Base-by-base conservation (phyloP, 306 rosid genomes). In the Elaeagnus macrophylla region DNA sequence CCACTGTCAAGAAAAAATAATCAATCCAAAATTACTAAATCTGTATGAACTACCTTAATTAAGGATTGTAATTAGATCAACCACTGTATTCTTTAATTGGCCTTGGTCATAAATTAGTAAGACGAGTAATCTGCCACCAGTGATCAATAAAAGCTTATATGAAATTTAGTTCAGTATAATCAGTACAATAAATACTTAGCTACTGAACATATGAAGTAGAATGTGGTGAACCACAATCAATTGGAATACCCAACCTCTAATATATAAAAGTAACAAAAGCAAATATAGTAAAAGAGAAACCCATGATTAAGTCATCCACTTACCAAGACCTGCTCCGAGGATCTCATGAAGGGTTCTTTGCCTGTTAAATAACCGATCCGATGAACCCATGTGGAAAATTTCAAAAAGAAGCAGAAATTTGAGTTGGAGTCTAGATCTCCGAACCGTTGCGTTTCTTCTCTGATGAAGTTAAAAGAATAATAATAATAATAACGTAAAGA, bases 321-420 rank as follows among this genome's bases (percentile, higher is more conserved):
- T 72, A 89, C 97, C 72, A 19, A 79, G 78, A 73, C 94, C 88
- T 51, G 70, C 82, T 64, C 97, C 97, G 59, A 89, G 81, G 71
- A 83, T 79, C 75, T 89, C 66, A 68, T 89, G 95, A 59, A 89
- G 61, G 16, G 69, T 72, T 77, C 86, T 78, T 51, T 81, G 69
- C 70, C 90, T 71, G 56, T 70, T 61, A 69, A 86, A 89, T 69
- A 89, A 70, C 51, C 86, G 78, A 59, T 74, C 85, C 39, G 82
- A 72, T 39, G 94, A 89, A 71, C 60, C 81, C 97, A 89, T 81
- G 60, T 49, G n/a, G 32, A n/a, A 43, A 56, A 41, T 43, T 38
- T 53, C 18, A 19, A 55, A 41, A 62, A 65, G 32, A 56, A 44
- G 42, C 6, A 48, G 57, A 54, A 50, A 10, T 62, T 72, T 77